A percentile compares a stretch with the other conserved stretches of the same genome.
Evolutionary conservation across 2,329 filamentous ascomycete genomes (phyloP).

Genomic region (Neodidymelliopsis sp.): DNA sequence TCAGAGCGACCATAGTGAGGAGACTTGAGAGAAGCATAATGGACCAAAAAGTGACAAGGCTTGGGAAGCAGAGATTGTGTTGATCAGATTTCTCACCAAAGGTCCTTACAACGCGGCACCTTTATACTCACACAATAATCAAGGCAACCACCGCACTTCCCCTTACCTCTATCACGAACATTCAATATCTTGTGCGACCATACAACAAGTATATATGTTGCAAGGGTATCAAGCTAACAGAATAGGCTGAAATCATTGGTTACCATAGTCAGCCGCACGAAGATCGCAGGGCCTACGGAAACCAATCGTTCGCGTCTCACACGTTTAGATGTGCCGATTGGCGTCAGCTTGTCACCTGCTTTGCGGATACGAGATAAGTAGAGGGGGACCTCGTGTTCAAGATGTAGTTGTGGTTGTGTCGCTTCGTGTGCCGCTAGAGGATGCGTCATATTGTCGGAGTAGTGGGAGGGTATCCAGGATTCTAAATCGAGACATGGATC

Average conservation of each 20-base stretch:
- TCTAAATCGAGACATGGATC: too few relatives aligned
- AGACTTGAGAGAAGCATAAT: slow-evolving; percentile 6
- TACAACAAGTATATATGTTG: slow-evolving; percentile 12
- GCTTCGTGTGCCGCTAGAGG: too few relatives aligned
- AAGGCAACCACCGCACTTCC: background rate
- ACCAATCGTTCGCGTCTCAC: slow-evolving; percentile 13
- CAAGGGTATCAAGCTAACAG: slow-evolving; percentile 11
- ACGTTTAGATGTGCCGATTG: background rate
- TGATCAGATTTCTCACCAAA: background rate
- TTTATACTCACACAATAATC: slow-evolving; percentile 3
- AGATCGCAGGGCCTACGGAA: slow-evolving; percentile 14
- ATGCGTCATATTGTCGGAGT: too few relatives aligned
- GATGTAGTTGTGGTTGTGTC: background rate
- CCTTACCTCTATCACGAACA: background rate
- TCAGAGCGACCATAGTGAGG: slow-evolving; percentile 1
- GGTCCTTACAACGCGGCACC: background rate
- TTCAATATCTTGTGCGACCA: slow-evolving; percentile 10
- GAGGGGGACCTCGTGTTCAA: background rate
- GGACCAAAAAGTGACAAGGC: background rate
- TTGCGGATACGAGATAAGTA: background rate
- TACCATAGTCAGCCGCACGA: slow-evolving; percentile 23
- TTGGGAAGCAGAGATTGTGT: background rate
- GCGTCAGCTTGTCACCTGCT: background rate
- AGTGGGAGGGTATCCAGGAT: too few relatives aligned
- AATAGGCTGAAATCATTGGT: slow-evolving; percentile 24